Evolutionary conservation across 2,329 filamentous ascomycete species (phyloP).

Genomic region (Stachybotrys chlorohalonatus): DNA sequence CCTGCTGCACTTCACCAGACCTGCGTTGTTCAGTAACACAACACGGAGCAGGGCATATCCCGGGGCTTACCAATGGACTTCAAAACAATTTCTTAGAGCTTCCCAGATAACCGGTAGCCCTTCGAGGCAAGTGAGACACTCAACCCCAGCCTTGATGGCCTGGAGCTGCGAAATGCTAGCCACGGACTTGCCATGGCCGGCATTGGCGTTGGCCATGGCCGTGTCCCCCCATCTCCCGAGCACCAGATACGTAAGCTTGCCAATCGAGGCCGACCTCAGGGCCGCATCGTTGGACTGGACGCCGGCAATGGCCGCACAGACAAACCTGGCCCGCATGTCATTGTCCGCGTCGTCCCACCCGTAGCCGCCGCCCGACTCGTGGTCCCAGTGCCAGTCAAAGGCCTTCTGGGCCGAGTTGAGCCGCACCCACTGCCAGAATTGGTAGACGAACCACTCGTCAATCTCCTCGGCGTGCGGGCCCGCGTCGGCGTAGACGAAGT

Average conservation of each 20-base stretch:
- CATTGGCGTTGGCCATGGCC: constrained; percentile 38
- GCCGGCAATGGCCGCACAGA: constrained; percentile 40
- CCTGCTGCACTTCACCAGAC: constrained; percentile 36
- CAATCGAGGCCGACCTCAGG: constrained; percentile 43
- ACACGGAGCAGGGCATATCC: neutral
- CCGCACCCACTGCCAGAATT: constrained; percentile 74
- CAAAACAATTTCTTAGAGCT: constrained; percentile 38
- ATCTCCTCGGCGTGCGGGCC: constrained; percentile 76
- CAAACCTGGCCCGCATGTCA: constrained; percentile 46
- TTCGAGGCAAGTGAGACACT: constrained; percentile 39
- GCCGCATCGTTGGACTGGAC: constrained; percentile 36
- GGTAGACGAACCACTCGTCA: constrained; percentile 96
- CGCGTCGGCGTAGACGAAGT: constrained; percentile 71
- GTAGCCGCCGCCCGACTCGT: constrained; percentile 26
- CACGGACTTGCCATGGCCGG: constrained; percentile 35
- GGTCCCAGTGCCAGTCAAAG: constrained; percentile 69
- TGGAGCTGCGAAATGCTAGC: constrained; percentile 49
- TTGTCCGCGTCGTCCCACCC: constrained; percentile 60
- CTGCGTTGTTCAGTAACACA: constrained; percentile 19
- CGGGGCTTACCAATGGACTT: constrained; percentile 40
- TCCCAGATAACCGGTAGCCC: constrained; percentile 44
- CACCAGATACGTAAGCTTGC: constrained; percentile 50
- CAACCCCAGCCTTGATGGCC: constrained; percentile 47
- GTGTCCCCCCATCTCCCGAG: constrained; percentile 65
- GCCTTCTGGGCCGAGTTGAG: constrained; percentile 65